Percentiles rank a stretch among this genome's conserved stretches.
phyloP scores from a whole-genome alignment of 2,329 filamentous ascomycete genomes.

The Dactylella cylindrospora region DNA sequence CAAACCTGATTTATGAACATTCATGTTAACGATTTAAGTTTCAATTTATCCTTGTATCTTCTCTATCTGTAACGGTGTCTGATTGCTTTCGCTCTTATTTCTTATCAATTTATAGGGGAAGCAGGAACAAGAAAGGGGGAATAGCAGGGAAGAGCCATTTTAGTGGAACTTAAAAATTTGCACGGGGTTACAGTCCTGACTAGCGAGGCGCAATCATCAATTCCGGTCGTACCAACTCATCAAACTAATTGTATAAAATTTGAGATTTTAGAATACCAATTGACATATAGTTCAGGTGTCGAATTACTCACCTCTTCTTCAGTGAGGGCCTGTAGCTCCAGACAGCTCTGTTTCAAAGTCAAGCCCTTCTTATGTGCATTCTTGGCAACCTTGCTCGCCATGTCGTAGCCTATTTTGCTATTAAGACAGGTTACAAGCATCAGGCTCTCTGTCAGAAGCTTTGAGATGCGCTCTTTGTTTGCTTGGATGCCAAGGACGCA shows the following conservation, averaged over 20 bases:
- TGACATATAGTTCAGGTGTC: not conserved
- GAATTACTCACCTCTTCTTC: conserved; percentile 63
- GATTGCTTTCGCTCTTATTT: not conserved
- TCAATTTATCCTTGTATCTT: not conserved
- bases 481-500: conserved; percentile 83
- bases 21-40: not conserved
- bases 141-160: not conserved
- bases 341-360: conserved; percentile 87
- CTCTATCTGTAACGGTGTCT: not conserved
- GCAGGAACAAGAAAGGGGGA: not conserved
- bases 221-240: conserved; percentile 84
- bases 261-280: not conserved
- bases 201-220: conserved; percentile 83
- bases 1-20: conserved; percentile 2
- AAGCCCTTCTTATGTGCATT: conserved; percentile 98
- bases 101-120: not conserved
- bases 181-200: not conserved
- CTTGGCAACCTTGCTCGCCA: conserved; percentile 96
- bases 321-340: conserved; percentile 87
- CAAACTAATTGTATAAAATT: conserved; percentile 59
- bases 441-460: conserved; percentile 90
- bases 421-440: conserved; percentile 99
- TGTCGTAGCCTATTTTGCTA: conserved; percentile 95
- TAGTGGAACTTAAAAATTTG: not conserved
- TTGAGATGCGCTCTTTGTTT: conserved; percentile 87